Conservation (phyloP, 495 filamentous ascomycete species). For the Umbilicaria muhlenbergii region DNA sequence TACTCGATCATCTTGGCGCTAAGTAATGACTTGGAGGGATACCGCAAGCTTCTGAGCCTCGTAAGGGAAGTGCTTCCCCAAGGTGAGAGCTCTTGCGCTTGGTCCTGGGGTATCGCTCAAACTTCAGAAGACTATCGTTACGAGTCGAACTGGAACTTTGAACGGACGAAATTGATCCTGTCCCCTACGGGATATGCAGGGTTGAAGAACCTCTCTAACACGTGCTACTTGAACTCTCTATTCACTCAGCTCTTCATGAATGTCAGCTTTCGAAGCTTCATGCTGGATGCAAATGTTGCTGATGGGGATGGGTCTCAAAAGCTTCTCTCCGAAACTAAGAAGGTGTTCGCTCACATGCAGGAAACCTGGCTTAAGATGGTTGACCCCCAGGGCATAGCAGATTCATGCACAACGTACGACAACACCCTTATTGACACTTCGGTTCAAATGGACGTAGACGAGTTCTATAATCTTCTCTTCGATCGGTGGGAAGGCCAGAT, state of each 20-base stretch:
- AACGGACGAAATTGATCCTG: constrained; percentile 53
- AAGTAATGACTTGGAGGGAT: constrained; percentile 37
- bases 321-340: constrained; percentile 62
- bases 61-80: constrained; percentile 36
- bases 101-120: constrained; percentile 13
- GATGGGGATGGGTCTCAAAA: constrained; percentile 42
- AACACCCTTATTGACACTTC: constrained; percentile 71
- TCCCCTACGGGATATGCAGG: constrained; percentile 68
- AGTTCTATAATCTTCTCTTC: constrained; percentile 90
- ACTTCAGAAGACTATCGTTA: constrained; percentile 32
- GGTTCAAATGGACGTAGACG: constrained; percentile 94
- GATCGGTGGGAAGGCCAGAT: constrained; percentile 85
- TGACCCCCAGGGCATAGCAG: constrained; percentile 58
- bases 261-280: constrained; percentile 68
- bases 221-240: constrained; percentile 93
- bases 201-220: constrained; percentile 80
- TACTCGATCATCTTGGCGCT: constrained; percentile 46
- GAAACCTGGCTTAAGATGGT: constrained; percentile 55
- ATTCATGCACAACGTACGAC: constrained; percentile 67
- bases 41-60: constrained; percentile 32
- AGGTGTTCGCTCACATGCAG: constrained; percentile 76
- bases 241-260: constrained; percentile 98
- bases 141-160: constrained; percentile 40
- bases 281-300: constrained; percentile 45
- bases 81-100: constrained; percentile 18